Evolutionary conservation across 192 early-diverging fungal genomes (phyloP).

Genomic region (Phycomyces nitens): DNA sequence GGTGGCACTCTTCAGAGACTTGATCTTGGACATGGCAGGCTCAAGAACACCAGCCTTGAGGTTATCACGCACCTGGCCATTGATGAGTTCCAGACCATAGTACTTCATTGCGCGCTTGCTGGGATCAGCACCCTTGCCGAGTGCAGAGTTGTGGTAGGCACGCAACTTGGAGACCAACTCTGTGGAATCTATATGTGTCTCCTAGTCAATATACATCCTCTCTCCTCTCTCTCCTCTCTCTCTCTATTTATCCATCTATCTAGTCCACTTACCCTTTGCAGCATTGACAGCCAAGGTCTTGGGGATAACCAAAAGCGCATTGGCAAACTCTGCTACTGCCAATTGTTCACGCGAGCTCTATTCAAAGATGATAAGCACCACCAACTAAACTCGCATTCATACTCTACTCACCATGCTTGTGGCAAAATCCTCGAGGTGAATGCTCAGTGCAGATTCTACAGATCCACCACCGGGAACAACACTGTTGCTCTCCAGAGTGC

Average conservation of each 20-base stretch:
- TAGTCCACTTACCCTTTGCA: slow-evolving; percentile 66
- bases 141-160: slow-evolving; percentile 92
- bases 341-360: slow-evolving; percentile 94
- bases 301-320: slow-evolving; percentile 89
- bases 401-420: slow-evolving; percentile 71
- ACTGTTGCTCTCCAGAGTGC: slow-evolving; percentile 90
- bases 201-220: not conserved
- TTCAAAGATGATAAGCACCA: not conserved
- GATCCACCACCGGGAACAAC: slow-evolving; percentile 97
- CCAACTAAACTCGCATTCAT: too few relatives aligned
- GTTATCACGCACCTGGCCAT: slow-evolving; percentile 91
- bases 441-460: slow-evolving; percentile 89
- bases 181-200: slow-evolving; percentile 76
- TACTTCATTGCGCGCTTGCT: slow-evolving; percentile 74
- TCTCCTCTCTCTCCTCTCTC: not conserved
- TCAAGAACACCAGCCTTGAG: slow-evolving; percentile 91
- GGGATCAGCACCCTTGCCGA: slow-evolving; percentile 64
- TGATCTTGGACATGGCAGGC: slow-evolving; percentile 98
- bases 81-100: slow-evolving; percentile 89
- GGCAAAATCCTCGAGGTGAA: slow-evolving; percentile 97
- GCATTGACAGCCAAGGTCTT: slow-evolving; percentile 97
- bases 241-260: too few relatives aligned
- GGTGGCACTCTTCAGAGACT: slow-evolving; percentile 92
- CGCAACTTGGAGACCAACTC: slow-evolving; percentile 91
- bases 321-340: slow-evolving; percentile 96